Percentiles rank a stretch among this genome's conserved stretches.
phyloP scores from a whole-genome alignment of 495 filamentous ascomycete species.

The Aspergillus incahuasiensis region DNA sequence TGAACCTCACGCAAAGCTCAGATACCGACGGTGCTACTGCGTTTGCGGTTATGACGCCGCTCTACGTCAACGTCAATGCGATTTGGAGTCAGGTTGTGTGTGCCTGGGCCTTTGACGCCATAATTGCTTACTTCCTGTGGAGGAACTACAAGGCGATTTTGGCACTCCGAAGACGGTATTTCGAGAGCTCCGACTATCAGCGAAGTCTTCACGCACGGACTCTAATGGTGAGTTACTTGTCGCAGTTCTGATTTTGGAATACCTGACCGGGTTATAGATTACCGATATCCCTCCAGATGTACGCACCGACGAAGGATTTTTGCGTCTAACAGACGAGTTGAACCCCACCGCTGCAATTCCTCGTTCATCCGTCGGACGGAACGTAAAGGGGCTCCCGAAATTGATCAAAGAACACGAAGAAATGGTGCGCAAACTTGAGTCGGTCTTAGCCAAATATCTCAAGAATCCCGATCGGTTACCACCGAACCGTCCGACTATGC shows the following conservation, averaged over 20 bases:
- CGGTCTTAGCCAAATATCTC: slow-evolving; percentile 80
- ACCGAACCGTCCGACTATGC: slow-evolving; percentile 69
- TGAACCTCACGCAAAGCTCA: slow-evolving; percentile 60
- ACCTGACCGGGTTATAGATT: slow-evolving; percentile 45
- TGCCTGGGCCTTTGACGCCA: slow-evolving; percentile 72
- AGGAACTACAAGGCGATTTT: slow-evolving; percentile 76
- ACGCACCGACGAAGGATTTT: slow-evolving; percentile 79
- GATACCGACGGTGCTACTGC: slow-evolving; percentile 22
- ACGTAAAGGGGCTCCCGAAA: slow-evolving; percentile 79
- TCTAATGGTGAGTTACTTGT: slow-evolving; percentile 58
- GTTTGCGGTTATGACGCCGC: slow-evolving; percentile 53
- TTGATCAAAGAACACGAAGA: slow-evolving; percentile 81
- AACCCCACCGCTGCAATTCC: slow-evolving; percentile 73
- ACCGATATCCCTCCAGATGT: slow-evolving; percentile 75
- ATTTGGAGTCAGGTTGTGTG: slow-evolving; percentile 79
- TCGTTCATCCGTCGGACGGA: slow-evolving; percentile 77
- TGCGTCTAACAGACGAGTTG: slow-evolving; percentile 69
- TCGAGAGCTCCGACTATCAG: slow-evolving; percentile 85
- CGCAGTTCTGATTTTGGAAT: background rate
- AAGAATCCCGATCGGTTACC: slow-evolving; percentile 82
- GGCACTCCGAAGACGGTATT: slow-evolving; percentile 69
- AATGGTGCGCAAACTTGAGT: slow-evolving; percentile 75
- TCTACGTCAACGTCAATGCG: slow-evolving; percentile 38
- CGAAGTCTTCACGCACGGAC: slow-evolving; percentile 83
- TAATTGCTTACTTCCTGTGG: slow-evolving; percentile 81